Evolutionary conservation across 148 eudicot genomes (phyloP).

Genomic region (Cornus suecica): DNA sequence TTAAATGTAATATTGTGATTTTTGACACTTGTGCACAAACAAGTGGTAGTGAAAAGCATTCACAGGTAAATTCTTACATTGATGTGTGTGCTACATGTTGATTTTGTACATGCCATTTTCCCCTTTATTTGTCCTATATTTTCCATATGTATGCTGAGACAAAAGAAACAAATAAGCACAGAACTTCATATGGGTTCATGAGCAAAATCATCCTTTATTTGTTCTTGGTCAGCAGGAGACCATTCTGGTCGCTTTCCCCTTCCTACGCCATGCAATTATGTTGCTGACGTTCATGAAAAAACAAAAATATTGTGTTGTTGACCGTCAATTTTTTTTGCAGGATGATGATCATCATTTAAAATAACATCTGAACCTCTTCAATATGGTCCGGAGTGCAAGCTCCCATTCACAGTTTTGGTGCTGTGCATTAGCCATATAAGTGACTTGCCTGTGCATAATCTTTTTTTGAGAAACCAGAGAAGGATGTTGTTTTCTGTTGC

Average conservation of each 20-base stretch:
- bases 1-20: too few relatives aligned
- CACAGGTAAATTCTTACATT: slow-evolving; percentile 1
- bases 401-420: too few relatives aligned
- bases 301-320: too few relatives aligned
- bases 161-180: not conserved
- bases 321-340: not conserved
- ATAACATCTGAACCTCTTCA: not conserved
- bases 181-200: not conserved
- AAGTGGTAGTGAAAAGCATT: not conserved
- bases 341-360: not conserved
- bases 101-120: not conserved
- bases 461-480: not conserved
- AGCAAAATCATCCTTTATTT: not conserved
- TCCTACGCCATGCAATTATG: too few relatives aligned
- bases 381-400: too few relatives aligned
- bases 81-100: not conserved
- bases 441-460: slow-evolving; percentile 1
- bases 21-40: not conserved
- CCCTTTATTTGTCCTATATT: too few relatives aligned
- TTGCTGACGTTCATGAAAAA: too few relatives aligned
- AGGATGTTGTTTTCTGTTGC: not conserved
- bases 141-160: not conserved
- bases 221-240: not conserved
- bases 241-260: not conserved
- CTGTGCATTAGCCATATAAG: not conserved